A percentile compares a stretch with the other conserved stretches of the same genome.
Conservation (phyloP, 208 protist genomes). For the Trypanosomatidae sp. region DNA sequence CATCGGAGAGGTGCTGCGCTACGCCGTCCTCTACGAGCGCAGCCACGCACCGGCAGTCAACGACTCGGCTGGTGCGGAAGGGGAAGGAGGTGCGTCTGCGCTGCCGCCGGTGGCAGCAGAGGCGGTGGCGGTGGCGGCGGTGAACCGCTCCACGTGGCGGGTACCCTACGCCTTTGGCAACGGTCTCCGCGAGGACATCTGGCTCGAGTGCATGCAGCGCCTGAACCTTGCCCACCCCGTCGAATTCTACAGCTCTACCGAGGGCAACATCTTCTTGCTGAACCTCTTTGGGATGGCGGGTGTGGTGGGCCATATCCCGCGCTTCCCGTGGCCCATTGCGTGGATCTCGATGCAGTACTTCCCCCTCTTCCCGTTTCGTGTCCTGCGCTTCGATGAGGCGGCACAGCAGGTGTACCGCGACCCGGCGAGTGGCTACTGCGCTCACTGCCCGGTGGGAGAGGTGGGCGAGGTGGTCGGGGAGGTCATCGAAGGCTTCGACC, state of each 20-base stretch:
- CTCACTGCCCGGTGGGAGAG: slow-evolving; percentile 34
- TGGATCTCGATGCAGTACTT: slow-evolving; percentile 38
- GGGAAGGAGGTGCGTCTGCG: neutral
- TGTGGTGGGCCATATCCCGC: slow-evolving; percentile 60
- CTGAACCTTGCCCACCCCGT: slow-evolving; percentile 55
- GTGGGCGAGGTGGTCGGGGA: slow-evolving; percentile 51
- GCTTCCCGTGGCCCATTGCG: slow-evolving; percentile 32
- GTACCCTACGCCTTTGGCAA: slow-evolving; percentile 89
- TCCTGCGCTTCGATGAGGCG: slow-evolving; percentile 48
- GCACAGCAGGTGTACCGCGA: slow-evolving; percentile 48
- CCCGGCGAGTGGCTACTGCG: slow-evolving; percentile 32
- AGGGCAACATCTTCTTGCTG: slow-evolving; percentile 71
- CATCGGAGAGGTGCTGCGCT: slow-evolving; percentile 92
- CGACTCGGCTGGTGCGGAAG: neutral
- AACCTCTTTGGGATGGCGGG: slow-evolving; percentile 57
- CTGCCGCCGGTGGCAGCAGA: neutral
- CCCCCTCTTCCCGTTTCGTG: slow-evolving; percentile 46
- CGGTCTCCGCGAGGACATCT: slow-evolving; percentile 88
- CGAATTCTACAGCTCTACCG: slow-evolving; percentile 91
- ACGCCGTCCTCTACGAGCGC: slow-evolving; percentile 59
- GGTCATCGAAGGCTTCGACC: slow-evolving; percentile 60
- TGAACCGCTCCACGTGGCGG: slow-evolving; percentile 27
- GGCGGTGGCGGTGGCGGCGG: slow-evolving; percentile 8
- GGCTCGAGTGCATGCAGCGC: slow-evolving; percentile 50
- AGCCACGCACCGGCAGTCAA: slow-evolving; percentile 2